Evolutionary conservation across 306 rosid genomes (phyloP).

Genomic region (Cucumis cinereus): DNA sequence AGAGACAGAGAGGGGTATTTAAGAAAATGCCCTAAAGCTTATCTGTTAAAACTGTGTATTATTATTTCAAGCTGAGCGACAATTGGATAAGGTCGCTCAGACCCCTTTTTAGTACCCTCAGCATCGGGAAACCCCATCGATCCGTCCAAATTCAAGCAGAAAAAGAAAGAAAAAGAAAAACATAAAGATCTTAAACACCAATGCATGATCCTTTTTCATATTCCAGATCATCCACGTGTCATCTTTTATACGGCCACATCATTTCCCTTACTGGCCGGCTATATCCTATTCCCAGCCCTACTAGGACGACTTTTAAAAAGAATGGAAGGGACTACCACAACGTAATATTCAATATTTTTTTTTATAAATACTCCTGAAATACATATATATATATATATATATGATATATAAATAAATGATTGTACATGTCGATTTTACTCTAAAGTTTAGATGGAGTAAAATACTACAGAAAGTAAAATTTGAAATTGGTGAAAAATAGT

Average conservation of each 20-base stretch:
- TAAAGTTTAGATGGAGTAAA: too few species aligned
- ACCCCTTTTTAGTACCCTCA: background rate
- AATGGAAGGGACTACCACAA: too few species aligned
- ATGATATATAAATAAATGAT: too few species aligned
- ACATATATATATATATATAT: too few species aligned
- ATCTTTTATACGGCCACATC: background rate
- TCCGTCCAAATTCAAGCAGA: background rate
- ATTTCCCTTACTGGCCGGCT: background rate
- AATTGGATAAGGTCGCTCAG: background rate
- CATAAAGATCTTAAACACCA: background rate
- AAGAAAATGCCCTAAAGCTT: background rate
- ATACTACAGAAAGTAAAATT: too few species aligned
- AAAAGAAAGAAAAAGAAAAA: background rate
- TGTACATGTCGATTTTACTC: too few species aligned
- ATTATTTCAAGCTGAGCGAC: background rate
- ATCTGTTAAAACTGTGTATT: background rate
- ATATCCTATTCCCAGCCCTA: background rate
- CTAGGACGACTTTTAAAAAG: background rate
- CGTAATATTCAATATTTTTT: too few species aligned
- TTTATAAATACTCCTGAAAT: too few species aligned
- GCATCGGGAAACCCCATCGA: background rate
- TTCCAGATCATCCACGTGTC: background rate
- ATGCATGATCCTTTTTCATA: background rate
- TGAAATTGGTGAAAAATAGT: too few species aligned
- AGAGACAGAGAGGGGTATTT: background rate